phyloP scores from a whole-genome alignment of 2,329 filamentous ascomycete species.

The Neofusicoccum parvum region DNA sequence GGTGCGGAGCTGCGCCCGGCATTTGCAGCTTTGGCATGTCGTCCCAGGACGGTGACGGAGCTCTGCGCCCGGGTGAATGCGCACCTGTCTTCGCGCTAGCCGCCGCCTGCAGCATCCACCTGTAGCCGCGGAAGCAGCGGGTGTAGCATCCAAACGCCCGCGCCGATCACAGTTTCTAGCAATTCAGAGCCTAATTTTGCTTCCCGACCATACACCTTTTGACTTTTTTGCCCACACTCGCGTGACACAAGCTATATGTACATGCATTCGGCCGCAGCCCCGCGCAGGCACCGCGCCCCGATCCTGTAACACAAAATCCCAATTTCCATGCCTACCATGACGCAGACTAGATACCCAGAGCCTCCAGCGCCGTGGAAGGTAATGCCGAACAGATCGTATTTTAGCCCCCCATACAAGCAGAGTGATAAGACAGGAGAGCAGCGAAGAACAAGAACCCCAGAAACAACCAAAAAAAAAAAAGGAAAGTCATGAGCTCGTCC shows the following conservation, averaged over 20 bases:
- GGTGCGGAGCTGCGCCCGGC: too few relatives aligned
- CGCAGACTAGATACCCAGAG: constrained; percentile 9
- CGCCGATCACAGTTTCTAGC: background rate
- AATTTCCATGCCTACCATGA: constrained; percentile 5
- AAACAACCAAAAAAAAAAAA: background rate
- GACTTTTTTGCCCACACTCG: background rate
- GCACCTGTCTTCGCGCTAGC: too few relatives aligned
- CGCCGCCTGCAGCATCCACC: too few relatives aligned
- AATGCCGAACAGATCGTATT: constrained; percentile 14
- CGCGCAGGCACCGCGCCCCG: background rate
- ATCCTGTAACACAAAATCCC: background rate
- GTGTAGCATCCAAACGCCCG: background rate
- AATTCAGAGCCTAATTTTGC: constrained; percentile 1
- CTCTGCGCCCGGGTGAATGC: too few relatives aligned
- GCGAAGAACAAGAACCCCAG: constrained; percentile 11
- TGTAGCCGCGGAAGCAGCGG: constrained; percentile 2
- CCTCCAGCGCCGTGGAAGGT: constrained; percentile 11
- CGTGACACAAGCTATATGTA: constrained; percentile 2
- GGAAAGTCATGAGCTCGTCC: constrained; percentile 18
- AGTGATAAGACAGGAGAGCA: background rate
- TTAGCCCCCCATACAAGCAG: constrained; percentile 9
- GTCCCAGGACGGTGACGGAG: too few relatives aligned
- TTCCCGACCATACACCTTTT: background rate
- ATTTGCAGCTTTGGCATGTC: too few relatives aligned
- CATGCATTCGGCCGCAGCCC: background rate